These are phyloP conservation scores for Penicillium alfredii DNA, from an alignment of 495 filamentous ascomycete species.

Conservation along the genomic window DNA sequence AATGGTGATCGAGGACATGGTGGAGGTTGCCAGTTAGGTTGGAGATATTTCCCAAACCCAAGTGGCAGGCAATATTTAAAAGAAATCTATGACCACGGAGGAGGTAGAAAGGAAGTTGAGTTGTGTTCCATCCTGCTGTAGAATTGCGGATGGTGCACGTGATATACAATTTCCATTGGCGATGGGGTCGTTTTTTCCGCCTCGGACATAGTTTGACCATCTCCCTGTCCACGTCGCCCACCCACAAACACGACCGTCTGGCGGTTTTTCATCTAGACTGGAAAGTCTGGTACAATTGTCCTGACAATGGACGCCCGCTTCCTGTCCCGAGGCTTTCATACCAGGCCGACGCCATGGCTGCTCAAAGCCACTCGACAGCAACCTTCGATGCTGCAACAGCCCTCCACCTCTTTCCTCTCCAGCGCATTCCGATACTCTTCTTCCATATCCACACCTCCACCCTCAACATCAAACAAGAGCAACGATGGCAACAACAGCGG, in stretches of 20 bases:
- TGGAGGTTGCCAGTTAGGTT: too few species aligned
- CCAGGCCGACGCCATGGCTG: constrained; percentile 27
- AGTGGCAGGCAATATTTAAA: too few species aligned
- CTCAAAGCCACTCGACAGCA: constrained; percentile 17
- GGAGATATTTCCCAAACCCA: too few species aligned
- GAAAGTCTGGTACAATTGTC: background rate
- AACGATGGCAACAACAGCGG: background rate
- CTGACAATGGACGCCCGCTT: constrained; percentile 32
- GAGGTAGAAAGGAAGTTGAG: background rate
- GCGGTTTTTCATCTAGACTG: constrained; percentile 8
- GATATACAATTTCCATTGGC: constrained; percentile 21
- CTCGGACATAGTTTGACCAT: too few species aligned
- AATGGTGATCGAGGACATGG: constrained; percentile 55
- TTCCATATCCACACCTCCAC: constrained; percentile 12
- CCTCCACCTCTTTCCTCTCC: constrained; percentile 12
- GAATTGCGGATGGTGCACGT: constrained; percentile 12
- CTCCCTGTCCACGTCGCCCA: constrained; percentile 8
- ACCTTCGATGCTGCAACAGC: constrained; percentile 12
- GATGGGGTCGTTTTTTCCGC: constrained; percentile 15
- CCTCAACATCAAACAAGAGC: too few species aligned
- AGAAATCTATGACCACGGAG: background rate
- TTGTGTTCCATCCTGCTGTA: background rate
- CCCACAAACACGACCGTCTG: too few species aligned
- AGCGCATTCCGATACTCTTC: constrained; percentile 24
- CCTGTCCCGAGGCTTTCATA: constrained; percentile 32